Conservation (phyloP, 345 rosid genomes). For the Pistacia integerrima region DNA sequence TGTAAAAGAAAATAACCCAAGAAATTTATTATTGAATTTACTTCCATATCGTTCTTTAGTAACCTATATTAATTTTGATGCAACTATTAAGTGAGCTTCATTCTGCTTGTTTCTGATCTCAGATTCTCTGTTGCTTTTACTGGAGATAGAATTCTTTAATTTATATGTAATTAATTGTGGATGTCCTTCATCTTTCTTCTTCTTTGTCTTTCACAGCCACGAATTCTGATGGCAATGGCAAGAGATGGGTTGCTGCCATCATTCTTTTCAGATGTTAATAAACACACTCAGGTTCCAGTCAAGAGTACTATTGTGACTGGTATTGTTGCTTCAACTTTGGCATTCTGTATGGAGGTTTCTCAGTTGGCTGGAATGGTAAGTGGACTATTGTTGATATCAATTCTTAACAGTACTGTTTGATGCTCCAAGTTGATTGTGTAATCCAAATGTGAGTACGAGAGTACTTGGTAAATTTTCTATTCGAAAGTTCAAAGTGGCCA, state of each 20-base stretch:
- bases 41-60: background rate
- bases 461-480: background rate
- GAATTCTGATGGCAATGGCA: constrained; percentile 94
- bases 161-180: constrained; percentile 4
- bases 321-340: constrained; percentile 61
- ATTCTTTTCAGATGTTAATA: constrained; percentile 76
- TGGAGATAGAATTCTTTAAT: background rate
- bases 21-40: background rate
- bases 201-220: constrained; percentile 52
- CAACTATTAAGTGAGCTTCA: constrained; percentile 6
- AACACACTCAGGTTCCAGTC: constrained; percentile 70
- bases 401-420: background rate
- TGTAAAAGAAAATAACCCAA: background rate
- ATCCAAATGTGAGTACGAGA: background rate
- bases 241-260: constrained; percentile 91
- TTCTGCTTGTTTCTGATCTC: constrained; percentile 1
- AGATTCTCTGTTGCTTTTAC: background rate
- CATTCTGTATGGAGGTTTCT: constrained; percentile 83
- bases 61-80: background rate
- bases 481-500: background rate
- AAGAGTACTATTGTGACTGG: constrained; percentile 81
- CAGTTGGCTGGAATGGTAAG: constrained; percentile 92
- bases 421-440: background rate
- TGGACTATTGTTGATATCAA: constrained; percentile 1
- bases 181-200: background rate